phyloP scores from a whole-genome alignment of 306 rosid genomes.

The Malus asiatica region DNA sequence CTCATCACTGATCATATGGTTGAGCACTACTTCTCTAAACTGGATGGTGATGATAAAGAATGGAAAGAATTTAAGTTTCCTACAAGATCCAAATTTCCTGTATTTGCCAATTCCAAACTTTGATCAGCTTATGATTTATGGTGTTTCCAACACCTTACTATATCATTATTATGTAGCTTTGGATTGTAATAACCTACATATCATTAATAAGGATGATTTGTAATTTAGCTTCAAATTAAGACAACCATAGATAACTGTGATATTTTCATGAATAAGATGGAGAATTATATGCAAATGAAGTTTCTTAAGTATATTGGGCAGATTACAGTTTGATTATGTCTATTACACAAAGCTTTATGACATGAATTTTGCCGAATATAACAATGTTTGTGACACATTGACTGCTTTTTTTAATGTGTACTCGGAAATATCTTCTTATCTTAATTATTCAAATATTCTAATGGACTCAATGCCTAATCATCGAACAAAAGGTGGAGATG shows the following conservation, averaged over 20 bases:
- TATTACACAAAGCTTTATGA: not conserved
- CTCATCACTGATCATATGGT: slow-evolving; percentile 16
- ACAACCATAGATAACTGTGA: not conserved
- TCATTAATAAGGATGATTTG: not conserved
- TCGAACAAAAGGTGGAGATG: no score
- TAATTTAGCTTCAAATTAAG: not conserved
- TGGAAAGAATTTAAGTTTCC: slow-evolving; percentile 24
- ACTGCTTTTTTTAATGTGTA: not conserved
- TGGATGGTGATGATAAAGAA: slow-evolving; percentile 11
- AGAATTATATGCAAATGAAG: not conserved
- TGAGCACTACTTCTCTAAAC: slow-evolving; percentile 9
- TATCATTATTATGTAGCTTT: no score
- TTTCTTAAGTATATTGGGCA: not conserved
- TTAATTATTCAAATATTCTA: not conserved
- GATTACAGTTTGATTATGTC: not conserved
- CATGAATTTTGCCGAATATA: not conserved
- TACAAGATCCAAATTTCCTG: slow-evolving; percentile 48
- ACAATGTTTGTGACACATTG: not conserved
- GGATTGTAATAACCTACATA: no score
- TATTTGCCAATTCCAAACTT: slow-evolving; percentile 57
- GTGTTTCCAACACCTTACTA: no score
- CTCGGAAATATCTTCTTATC: not conserved
- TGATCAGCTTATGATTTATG: not conserved
- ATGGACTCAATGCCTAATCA: not conserved
- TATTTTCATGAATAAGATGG: not conserved